Conservation (phyloP, 805 yeast genomes). For the Yamadazyma olivae region DNA sequence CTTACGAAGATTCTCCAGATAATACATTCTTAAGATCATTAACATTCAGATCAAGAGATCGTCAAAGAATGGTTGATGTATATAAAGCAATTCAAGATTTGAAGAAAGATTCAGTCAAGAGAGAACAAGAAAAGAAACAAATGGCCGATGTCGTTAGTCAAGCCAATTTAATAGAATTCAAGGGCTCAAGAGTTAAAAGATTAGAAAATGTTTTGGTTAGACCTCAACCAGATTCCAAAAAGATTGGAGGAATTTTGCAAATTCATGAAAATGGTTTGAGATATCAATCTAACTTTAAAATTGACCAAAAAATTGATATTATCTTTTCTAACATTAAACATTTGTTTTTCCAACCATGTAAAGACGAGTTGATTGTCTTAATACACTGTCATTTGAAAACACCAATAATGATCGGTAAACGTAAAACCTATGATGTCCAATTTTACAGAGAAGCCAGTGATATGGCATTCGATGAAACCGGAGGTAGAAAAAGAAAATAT, state of each 20-base stretch:
- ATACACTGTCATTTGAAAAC: slow-evolving; percentile 90
- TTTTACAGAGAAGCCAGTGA: slow-evolving; percentile 96
- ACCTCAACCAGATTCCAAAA: slow-evolving; percentile 96
- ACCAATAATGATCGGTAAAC: slow-evolving; percentile 93
- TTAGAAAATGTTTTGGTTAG: slow-evolving; percentile 86
- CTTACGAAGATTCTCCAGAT: slow-evolving; percentile 85
- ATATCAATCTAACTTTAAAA: slow-evolving; percentile 80
- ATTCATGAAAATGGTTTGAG: slow-evolving; percentile 96
- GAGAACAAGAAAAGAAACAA: slow-evolving; percentile 87
- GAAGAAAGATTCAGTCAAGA: slow-evolving; percentile 86
- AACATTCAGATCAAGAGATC: slow-evolving; percentile 85
- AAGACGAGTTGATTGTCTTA: slow-evolving; percentile 88
- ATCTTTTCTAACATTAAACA: slow-evolving; percentile 89
- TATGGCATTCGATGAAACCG: slow-evolving; percentile 94
- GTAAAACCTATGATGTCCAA: slow-evolving; percentile 92
- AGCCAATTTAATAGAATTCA: slow-evolving; percentile 78
- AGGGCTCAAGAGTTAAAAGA: slow-evolving; percentile 80
- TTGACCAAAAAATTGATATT: slow-evolving; percentile 85
- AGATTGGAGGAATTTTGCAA: slow-evolving; percentile 84
- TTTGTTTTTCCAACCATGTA: slow-evolving; percentile 92
- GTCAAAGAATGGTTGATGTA: slow-evolving; percentile 86
- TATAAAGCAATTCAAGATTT: slow-evolving; percentile 86
- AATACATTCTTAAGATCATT: slow-evolving; percentile 84
- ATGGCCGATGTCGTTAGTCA: slow-evolving; percentile 93
- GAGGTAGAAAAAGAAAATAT: slow-evolving; percentile 82